A percentile compares a stretch with the other conserved stretches of the same genome.
Evolutionary conservation across 2,329 filamentous ascomycete species (phyloP).

Genomic region (Claviceps humidiphila): DNA sequence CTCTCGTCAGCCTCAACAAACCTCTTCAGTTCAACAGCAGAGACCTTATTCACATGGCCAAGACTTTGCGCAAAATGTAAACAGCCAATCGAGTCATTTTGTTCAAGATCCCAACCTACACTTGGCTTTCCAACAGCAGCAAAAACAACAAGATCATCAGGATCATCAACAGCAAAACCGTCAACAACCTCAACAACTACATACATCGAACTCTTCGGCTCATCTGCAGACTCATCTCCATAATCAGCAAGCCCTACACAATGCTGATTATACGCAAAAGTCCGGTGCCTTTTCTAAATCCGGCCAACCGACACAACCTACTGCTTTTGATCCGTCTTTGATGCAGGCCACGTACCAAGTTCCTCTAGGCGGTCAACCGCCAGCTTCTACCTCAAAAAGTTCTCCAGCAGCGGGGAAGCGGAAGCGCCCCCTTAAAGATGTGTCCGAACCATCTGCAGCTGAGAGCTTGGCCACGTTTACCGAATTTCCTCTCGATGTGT

Average conservation of each 20-base stretch:
- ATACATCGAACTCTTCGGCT: slow-evolving; percentile 5
- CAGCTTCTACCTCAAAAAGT: slow-evolving; percentile 11
- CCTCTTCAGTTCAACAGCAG: slow-evolving; percentile 9
- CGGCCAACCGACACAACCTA: slow-evolving; percentile 8
- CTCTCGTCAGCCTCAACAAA: slow-evolving; percentile 16
- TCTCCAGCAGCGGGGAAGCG: slow-evolving; percentile 23
- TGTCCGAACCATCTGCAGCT: background rate
- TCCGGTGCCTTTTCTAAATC: slow-evolving; percentile 1
- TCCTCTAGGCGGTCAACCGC: background rate
- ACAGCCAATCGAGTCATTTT: slow-evolving; percentile 4
- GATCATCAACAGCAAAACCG: background rate
- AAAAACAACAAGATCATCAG: slow-evolving; percentile 10
- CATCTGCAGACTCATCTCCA: slow-evolving; percentile 15
- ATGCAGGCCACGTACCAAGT: slow-evolving; percentile 1
- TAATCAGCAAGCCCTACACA: slow-evolving; percentile 12
- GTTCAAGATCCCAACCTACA: slow-evolving; percentile 3
- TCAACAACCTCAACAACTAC: slow-evolving; percentile 6
- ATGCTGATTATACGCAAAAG: slow-evolving; percentile 5
- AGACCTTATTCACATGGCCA: slow-evolving; percentile 3
- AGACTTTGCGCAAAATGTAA: slow-evolving; percentile 4
- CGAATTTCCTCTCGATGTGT: slow-evolving; percentile 18
- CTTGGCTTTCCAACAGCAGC: slow-evolving; percentile 10
- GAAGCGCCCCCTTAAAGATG: slow-evolving; percentile 19
- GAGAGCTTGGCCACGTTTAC: slow-evolving; percentile 8
- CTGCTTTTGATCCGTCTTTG: background rate